phyloP scores from a whole-genome alignment of 495 filamentous ascomycete species.

The Podospora fimiseda region DNA sequence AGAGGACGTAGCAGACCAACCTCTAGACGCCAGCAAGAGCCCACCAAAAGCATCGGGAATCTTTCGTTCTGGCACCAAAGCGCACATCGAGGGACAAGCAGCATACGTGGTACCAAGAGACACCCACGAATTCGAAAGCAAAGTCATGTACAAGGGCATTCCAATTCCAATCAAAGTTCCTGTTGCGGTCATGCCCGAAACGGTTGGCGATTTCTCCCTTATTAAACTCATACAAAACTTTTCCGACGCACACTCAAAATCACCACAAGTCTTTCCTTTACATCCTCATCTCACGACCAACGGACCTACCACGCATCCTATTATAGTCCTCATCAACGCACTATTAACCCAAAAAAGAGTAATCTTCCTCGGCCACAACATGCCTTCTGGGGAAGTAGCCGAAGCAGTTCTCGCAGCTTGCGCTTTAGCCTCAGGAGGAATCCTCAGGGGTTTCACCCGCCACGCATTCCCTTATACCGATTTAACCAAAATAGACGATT shows the following conservation, averaged over 20 bases:
- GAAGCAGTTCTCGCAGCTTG: conserved; percentile 93
- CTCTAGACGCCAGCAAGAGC: conserved; percentile 41
- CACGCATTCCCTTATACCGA: conserved; percentile 99
- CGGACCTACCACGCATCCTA: conserved; percentile 70
- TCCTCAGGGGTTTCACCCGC: conserved; percentile 91
- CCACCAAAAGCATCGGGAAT: conserved; percentile 43
- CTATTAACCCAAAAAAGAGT: conserved; percentile 95
- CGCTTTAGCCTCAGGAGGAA: conserved; percentile 86
- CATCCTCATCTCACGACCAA: conserved; percentile 93
- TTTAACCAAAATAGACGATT: conserved; percentile 93
- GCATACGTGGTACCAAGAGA: conserved; percentile 72
- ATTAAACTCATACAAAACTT: conserved; percentile 97
- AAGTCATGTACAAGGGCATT: conserved; percentile 88
- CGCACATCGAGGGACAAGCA: conserved; percentile 43
- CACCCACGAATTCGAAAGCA: conserved; percentile 95
- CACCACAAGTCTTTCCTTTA: conserved; percentile 77
- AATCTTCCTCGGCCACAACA: conserved; percentile 91
- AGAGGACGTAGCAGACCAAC: conserved; percentile 33
- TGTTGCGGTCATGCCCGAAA: conserved; percentile 86
- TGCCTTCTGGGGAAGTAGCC: conserved; percentile 87
- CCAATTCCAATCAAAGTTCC: conserved; percentile 95
- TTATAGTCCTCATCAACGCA: conserved; percentile 70
- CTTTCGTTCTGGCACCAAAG: conserved; percentile 48
- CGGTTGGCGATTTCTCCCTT: conserved; percentile 93
- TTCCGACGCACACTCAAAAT: conserved; percentile 67